Evolutionary conservation across 306 rosid species (phyloP).

Genomic region (Quillaja saponaria): DNA sequence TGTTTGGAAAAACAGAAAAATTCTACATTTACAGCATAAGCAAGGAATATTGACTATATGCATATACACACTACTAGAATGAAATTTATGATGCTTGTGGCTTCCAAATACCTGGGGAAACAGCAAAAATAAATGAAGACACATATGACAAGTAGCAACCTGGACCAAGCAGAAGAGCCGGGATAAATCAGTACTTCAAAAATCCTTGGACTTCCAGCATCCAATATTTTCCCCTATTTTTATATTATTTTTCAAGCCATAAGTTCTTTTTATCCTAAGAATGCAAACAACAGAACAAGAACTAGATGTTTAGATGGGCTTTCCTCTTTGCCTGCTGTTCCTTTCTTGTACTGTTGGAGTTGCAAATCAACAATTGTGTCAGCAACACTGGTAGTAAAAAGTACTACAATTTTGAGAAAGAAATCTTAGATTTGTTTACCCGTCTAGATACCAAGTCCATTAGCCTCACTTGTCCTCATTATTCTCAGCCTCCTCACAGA

Average conservation of each 20-base stretch:
- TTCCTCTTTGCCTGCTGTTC: slow-evolving; percentile 54
- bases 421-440: slow-evolving; percentile 16
- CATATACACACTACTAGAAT: slow-evolving; percentile 32
- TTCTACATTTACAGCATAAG: slow-evolving; percentile 52
- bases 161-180: slow-evolving; percentile 35
- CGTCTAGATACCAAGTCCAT: slow-evolving; percentile 66
- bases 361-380: slow-evolving; percentile 38
- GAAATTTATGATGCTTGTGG: slow-evolving; percentile 32
- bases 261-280: slow-evolving; percentile 30
- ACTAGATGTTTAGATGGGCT: slow-evolving; percentile 41
- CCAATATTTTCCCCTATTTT: slow-evolving; percentile 26
- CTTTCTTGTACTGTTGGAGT: slow-evolving; percentile 72
- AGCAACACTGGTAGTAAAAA: slow-evolving; percentile 11
- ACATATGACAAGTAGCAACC: slow-evolving; percentile 35
- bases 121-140: slow-evolving; percentile 29
- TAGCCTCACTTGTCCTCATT: slow-evolving; percentile 79
- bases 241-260: slow-evolving; percentile 34
- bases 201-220: slow-evolving; percentile 43
- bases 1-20: slow-evolving; percentile 42
- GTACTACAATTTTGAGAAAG: slow-evolving; percentile 5
- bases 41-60: slow-evolving; percentile 41
- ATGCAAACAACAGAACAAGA: background rate
- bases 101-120: slow-evolving; percentile 35
- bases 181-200: slow-evolving; percentile 33
- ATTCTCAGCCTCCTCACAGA: slow-evolving; percentile 88